A percentile compares a stretch with the other conserved stretches of the same genome.
Conservation (phyloP, 2,329 filamentous ascomycete genomes). For the Trichoderma breve region DNA sequence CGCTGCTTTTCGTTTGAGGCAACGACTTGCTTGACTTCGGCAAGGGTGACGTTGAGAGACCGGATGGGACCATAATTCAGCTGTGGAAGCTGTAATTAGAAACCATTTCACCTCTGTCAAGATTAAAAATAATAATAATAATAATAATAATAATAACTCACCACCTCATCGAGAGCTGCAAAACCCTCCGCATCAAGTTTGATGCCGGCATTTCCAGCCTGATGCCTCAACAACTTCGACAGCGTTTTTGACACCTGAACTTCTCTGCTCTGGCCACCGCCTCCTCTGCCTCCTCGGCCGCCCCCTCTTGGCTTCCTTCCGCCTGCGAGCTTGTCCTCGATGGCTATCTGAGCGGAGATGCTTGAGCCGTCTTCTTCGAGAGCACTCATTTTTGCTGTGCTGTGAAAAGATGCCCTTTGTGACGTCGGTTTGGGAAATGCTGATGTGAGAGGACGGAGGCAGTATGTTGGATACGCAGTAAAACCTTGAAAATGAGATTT, state of each 20-base stretch:
- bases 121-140: conserved; percentile 24
- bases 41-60: conserved; percentile 69
- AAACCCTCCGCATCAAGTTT: conserved; percentile 58
- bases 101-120: background rate
- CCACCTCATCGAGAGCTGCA: conserved; percentile 57
- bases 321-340: conserved; percentile 27
- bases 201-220: conserved; percentile 56
- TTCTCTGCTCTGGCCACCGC: conserved; percentile 40
- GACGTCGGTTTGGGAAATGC: background rate
- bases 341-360: conserved; percentile 19
- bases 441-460: background rate
- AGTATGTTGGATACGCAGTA: background rate
- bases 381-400: background rate
- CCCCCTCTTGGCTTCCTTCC: conserved; percentile 30
- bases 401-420: background rate
- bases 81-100: conserved; percentile 31
- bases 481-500: background rate
- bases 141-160: conserved; percentile 41
- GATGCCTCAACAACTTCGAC: conserved; percentile 54
- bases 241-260: conserved; percentile 53
- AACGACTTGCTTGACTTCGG: conserved; percentile 70
- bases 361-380: conserved; percentile 11
- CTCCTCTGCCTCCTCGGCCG: conserved; percentile 32
- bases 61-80: conserved; percentile 59
- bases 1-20: conserved; percentile 83